phyloP scores from a whole-genome alignment of 345 rosid species.

The Arabidopsis thaliana region DNA sequence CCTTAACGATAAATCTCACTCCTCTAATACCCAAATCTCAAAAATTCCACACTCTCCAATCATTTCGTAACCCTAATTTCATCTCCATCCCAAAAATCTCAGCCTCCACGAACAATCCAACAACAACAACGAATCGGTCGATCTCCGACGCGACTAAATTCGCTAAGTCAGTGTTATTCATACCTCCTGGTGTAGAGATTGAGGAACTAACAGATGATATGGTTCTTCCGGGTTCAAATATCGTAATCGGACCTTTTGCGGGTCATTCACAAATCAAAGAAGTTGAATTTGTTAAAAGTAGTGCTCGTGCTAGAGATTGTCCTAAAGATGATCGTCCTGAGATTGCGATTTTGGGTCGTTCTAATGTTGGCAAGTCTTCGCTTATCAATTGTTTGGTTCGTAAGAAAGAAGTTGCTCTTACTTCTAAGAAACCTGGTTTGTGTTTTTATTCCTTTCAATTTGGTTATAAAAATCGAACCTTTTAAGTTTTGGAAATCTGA shows the following conservation, averaged over 20 bases:
- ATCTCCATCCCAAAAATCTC: constrained; percentile 29
- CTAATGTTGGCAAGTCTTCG: constrained; percentile 96
- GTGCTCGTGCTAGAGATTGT: constrained; percentile 85
- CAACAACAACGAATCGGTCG: constrained; percentile 45
- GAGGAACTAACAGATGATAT: constrained; percentile 70
- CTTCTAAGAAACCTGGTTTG: constrained; percentile 94
- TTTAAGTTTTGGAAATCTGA: constrained; percentile 1
- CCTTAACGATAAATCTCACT: constrained; percentile 30
- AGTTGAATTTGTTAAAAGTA: constrained; percentile 88
- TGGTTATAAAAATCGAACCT: not conserved
- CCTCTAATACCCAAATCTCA: constrained; percentile 29
- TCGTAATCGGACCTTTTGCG: constrained; percentile 78
- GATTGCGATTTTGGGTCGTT: constrained; percentile 88
- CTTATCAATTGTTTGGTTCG: constrained; percentile 84
- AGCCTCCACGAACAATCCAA: constrained; percentile 34
- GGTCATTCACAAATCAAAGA: constrained; percentile 91
- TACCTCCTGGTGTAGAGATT: constrained; percentile 84
- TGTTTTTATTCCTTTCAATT: not conserved
- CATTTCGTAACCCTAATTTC: constrained; percentile 18
- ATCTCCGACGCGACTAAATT: constrained; percentile 51
- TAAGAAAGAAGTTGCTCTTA: constrained; percentile 90
- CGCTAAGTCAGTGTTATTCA: constrained; percentile 54
- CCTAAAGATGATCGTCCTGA: constrained; percentile 83
- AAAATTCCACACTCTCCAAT: constrained; percentile 17
- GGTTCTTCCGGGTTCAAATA: constrained; percentile 88